Evolutionary conservation across 768 basidiomycete genomes (phyloP).

Genomic region (Amanita pseudoporphyria): DNA sequence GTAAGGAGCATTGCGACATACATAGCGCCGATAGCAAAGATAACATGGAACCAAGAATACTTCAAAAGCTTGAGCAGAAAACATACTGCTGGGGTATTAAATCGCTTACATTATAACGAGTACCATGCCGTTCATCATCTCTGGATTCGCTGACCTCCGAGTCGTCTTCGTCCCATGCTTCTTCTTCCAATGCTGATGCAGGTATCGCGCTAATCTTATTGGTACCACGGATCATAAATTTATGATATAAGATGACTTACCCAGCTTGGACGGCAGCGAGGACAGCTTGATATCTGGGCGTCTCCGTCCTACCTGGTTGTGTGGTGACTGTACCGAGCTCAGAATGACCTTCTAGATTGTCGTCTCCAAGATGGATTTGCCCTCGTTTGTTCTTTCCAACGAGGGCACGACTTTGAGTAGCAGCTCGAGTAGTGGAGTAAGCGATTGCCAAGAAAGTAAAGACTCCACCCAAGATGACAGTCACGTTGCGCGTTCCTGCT

Average conservation of each 20-base stretch:
- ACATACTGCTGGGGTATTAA: background rate
- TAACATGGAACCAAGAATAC: conserved; percentile 99
- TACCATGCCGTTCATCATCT: conserved; percentile 91
- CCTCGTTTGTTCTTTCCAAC: conserved; percentile 65
- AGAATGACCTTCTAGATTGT: conserved; percentile 36
- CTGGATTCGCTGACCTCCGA: conserved; percentile 69
- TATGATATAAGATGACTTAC: conserved; percentile 30
- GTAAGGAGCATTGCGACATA: conserved; percentile 96
- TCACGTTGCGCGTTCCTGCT: conserved; percentile 68
- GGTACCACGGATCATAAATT: background rate
- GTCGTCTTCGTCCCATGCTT: conserved; percentile 58
- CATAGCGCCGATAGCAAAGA: conserved; percentile 94
- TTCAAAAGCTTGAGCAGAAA: conserved; percentile 19
- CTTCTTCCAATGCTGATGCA: conserved; percentile 82
- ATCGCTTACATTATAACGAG: conserved; percentile 79
- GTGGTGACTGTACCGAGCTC: conserved; percentile 71
- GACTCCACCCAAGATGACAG: conserved; percentile 81
- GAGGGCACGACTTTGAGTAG: conserved; percentile 88
- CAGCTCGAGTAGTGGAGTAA: conserved; percentile 92
- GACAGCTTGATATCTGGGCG: conserved; percentile 88
- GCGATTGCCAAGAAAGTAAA: conserved; percentile 99
- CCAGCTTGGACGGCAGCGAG: conserved; percentile 95
- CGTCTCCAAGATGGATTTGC: conserved; percentile 50
- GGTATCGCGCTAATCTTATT: conserved; percentile 66
- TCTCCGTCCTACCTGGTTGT: conserved; percentile 77